These are phyloP conservation scores for Chalciporus sp. DNA, from an alignment of 1,284 basidiomycete genomes.

Conservation along the genomic window DNA sequence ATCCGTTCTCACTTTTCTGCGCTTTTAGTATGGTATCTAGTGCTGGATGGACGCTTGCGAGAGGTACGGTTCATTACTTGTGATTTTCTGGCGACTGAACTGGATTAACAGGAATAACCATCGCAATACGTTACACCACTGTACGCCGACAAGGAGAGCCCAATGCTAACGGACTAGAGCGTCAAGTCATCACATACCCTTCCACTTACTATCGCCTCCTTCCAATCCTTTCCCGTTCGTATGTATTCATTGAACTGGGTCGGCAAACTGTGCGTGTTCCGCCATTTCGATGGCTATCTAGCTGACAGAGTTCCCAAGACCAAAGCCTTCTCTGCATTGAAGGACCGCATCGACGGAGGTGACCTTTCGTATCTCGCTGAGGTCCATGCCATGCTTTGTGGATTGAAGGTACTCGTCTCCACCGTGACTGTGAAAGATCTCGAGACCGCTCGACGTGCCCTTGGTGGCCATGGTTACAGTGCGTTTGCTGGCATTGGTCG, in stretches of 20 bases:
- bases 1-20: background rate
- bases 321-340: constrained; percentile 52
- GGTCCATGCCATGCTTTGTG: constrained; percentile 72
- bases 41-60: constrained; percentile 62
- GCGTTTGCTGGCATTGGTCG: constrained; percentile 67
- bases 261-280: constrained; percentile 52
- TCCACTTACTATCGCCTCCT: constrained; percentile 72
- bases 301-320: constrained; percentile 37
- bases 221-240: constrained; percentile 68
- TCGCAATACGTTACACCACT: constrained; percentile 74
- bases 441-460: constrained; percentile 68
- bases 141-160: constrained; percentile 70
- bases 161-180: constrained; percentile 57
- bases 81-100: background rate
- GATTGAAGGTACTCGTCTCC: constrained; percentile 67
- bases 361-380: constrained; percentile 66
- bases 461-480: constrained; percentile 82
- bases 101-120: constrained; percentile 56
- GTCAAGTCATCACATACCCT: constrained; percentile 70
- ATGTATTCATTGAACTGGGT: constrained; percentile 72
- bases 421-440: constrained; percentile 58
- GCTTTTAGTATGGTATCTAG: constrained; percentile 56
- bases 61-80: constrained; percentile 40
- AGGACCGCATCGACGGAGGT: constrained; percentile 51
- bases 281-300: background rate